phyloP scores from a whole-genome alignment of 345 rosid genomes.

The Acer negundo region DNA sequence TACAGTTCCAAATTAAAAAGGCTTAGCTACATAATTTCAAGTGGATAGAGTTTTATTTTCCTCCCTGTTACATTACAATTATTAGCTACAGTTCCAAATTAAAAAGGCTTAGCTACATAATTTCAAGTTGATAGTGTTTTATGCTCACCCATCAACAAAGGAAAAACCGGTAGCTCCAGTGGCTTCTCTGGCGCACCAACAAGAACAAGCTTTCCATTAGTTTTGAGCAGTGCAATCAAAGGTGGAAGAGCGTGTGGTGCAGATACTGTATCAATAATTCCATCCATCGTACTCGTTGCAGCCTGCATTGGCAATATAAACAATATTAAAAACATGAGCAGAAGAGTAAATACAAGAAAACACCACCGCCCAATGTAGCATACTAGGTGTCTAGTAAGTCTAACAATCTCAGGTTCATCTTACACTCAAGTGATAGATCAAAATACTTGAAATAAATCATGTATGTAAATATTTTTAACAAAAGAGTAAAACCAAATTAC shows the following conservation, averaged over 20 bases:
- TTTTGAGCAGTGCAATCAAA: slow-evolving; percentile 46
- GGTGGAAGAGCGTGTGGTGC: slow-evolving; percentile 51
- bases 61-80: slow-evolving; percentile 31
- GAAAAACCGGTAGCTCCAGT: slow-evolving; percentile 38
- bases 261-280: slow-evolving; percentile 58
- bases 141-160: slow-evolving; percentile 43
- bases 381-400: too few relatives aligned
- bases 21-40: neutral
- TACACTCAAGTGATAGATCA: too few relatives aligned
- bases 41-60: slow-evolving; percentile 23
- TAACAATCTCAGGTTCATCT: too few relatives aligned
- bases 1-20: neutral
- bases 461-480: too few relatives aligned
- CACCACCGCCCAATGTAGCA: too few relatives aligned
- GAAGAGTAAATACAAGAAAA: too few relatives aligned
- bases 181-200: slow-evolving; percentile 55
- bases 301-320: slow-evolving; percentile 10
- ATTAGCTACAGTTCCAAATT: neutral
- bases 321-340: neutral
- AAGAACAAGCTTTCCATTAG: slow-evolving; percentile 50
- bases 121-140: neutral
- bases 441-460: too few relatives aligned
- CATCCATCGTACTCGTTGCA: slow-evolving; percentile 40
- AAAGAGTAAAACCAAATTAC: slow-evolving; percentile 12
- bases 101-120: neutral